A percentile compares a stretch with the other conserved stretches of the same genome.
Conservation (phyloP, 371 early-diverging fungal genomes). For the Mortierella sp. region DNA sequence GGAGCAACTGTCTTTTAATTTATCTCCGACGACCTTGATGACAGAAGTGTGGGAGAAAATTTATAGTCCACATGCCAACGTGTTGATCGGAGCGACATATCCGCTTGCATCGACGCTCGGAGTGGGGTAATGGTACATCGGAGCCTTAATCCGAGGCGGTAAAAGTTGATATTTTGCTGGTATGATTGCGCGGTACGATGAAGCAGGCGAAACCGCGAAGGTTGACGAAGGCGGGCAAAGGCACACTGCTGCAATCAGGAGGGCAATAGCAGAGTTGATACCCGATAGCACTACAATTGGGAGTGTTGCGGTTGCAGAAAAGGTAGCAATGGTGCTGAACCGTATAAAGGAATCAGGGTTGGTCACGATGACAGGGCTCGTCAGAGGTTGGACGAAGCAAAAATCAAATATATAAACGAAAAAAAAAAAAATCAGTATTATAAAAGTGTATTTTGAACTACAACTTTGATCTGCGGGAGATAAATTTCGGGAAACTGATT, state of each 20-base stretch:
- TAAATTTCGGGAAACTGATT: slow-evolving; percentile 4
- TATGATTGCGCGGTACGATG: not conserved
- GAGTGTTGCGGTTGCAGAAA: not conserved
- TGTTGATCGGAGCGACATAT: not conserved
- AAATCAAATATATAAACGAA: not conserved
- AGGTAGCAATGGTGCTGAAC: not conserved
- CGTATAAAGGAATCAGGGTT: not conserved
- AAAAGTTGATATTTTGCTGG: not conserved
- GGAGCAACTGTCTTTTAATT: not conserved
- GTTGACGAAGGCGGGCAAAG: not conserved
- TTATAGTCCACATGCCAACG: not conserved
- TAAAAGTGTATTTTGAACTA: not conserved
- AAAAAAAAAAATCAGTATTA: slow-evolving; percentile 7
- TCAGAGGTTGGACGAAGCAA: not conserved
- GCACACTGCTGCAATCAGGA: not conserved
- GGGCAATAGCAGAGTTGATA: not conserved
- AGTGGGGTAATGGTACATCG: not conserved
- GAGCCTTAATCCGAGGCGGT: not conserved
- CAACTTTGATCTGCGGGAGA: slow-evolving; percentile 17
- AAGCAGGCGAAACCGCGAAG: not conserved
- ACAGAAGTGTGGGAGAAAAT: not conserved
- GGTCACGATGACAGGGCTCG: not conserved
- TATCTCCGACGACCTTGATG: not conserved
- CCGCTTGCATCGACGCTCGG: not conserved
- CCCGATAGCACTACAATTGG: not conserved